A percentile compares a stretch with the other conserved stretches of the same genome.
Evolutionary conservation across 1,284 basidiomycete species (phyloP).

Genomic region (Cryptococcus amylolentus): DNA sequence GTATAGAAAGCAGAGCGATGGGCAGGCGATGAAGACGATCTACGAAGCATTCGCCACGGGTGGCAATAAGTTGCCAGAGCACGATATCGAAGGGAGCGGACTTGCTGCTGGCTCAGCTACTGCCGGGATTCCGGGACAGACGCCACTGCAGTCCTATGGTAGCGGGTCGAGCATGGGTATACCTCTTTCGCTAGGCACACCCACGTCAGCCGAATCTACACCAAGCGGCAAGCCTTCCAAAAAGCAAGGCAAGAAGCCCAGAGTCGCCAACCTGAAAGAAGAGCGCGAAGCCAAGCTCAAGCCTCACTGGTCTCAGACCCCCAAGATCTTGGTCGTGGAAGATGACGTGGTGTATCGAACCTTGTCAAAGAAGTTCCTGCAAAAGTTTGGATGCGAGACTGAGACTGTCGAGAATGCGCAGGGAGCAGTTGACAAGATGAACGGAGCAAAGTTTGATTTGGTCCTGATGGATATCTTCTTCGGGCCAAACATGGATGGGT

Average conservation of each 20-base stretch:
- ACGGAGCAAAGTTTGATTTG: conserved; percentile 85
- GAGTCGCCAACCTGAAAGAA: conserved; percentile 1
- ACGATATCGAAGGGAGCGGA: not conserved
- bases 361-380: conserved; percentile 85
- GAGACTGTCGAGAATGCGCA: conserved; percentile 91
- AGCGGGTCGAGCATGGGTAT: not conserved
- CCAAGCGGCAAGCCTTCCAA: not conserved
- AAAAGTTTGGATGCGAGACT: conserved; percentile 91
- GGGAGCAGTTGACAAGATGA: conserved; percentile 95
- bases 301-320: conserved; percentile 82
- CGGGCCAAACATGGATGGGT: conserved; percentile 48
- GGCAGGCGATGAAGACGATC: conserved; percentile 24
- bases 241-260: conserved; percentile 2
- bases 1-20: conserved; percentile 34
- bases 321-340: conserved; percentile 85
- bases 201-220: not conserved
- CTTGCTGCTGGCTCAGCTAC: not conserved
- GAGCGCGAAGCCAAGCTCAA: conserved; percentile 52
- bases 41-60: conserved; percentile 23
- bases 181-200: not conserved
- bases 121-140: not conserved
- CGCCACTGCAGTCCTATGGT: not conserved
- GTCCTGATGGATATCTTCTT: conserved; percentile 75
- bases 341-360: conserved; percentile 89
- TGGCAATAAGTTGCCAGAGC: not conserved